phyloP scores from a whole-genome alignment of 1,139 yeast species.

The Kazachstania sp. region DNA sequence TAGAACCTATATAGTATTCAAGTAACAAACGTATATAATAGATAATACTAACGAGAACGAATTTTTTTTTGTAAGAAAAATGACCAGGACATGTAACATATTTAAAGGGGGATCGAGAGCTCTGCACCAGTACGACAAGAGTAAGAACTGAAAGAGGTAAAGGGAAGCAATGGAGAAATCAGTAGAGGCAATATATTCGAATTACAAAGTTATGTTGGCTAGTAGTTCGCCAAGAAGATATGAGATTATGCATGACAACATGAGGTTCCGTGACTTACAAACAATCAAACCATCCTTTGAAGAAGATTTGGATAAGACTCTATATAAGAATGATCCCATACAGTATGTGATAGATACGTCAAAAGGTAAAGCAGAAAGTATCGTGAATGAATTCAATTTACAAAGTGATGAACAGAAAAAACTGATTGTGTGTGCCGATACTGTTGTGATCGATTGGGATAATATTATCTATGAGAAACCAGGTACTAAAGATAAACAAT shows the following conservation, averaged over 20 bases:
- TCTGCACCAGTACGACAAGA: conserved; percentile 20
- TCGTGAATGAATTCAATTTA: conserved; percentile 36
- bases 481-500: conserved; percentile 42
- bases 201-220: conserved; percentile 51
- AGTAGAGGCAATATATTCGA: conserved; percentile 19
- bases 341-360: conserved; percentile 69
- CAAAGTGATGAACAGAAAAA: conserved; percentile 11
- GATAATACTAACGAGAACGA: not conserved
- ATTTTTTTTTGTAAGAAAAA: not conserved
- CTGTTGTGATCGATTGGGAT: conserved; percentile 64
- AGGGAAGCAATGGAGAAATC: conserved; percentile 1
- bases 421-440: conserved; percentile 60
- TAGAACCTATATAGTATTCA: conserved; percentile 25
- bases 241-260: conserved; percentile 50
- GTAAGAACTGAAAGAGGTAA: conserved; percentile 17
- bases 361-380: conserved; percentile 51
- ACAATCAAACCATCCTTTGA: conserved; percentile 41
- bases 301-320: conserved; percentile 58
- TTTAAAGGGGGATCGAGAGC: not conserved
- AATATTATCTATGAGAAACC: conserved; percentile 76
- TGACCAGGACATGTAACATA: not conserved
- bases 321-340: conserved; percentile 25
- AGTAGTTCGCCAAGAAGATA: conserved; percentile 77
- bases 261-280: conserved; percentile 53
- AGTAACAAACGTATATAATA: not conserved